Percentiles rank a stretch among this genome's conserved stretches.
Conservation (phyloP, 164 flowering plant genomes). For the Magnolia officinalis region DNA sequence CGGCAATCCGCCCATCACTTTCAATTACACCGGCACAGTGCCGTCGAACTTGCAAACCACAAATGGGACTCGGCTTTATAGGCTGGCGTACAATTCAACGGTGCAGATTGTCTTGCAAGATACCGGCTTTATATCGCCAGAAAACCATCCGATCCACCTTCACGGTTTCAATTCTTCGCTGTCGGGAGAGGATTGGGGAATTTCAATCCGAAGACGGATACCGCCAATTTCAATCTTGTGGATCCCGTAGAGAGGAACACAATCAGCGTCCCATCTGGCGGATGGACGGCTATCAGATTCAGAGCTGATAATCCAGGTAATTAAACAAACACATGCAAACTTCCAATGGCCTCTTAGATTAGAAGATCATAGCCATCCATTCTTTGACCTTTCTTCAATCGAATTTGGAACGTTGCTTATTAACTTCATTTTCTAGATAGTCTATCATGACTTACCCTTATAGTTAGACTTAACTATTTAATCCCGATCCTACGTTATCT, state of each 20-base stretch:
- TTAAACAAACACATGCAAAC: neutral
- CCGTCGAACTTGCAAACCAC: constrained; percentile 31
- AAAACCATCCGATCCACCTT: constrained; percentile 70
- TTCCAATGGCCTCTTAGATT: no score
- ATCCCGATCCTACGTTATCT: no score
- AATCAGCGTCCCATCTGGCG: constrained; percentile 69
- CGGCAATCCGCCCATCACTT: constrained; percentile 44
- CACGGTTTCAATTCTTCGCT: constrained; percentile 70
- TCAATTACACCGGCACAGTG: constrained; percentile 50
- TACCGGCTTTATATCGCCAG: constrained; percentile 57
- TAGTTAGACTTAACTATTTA: no score
- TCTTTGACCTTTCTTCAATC: no score
- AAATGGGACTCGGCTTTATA: constrained; percentile 54
- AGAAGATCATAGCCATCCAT: no score
- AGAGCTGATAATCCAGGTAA: constrained; percentile 77
- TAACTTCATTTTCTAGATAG: no score
- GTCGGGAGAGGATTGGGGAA: constrained; percentile 74
- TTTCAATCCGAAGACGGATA: constrained; percentile 44
- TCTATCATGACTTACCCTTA: no score
- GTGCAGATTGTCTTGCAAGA: constrained; percentile 70
- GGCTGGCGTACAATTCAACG: constrained; percentile 44
- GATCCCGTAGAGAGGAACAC: constrained; percentile 85
- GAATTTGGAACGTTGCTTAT: no score
- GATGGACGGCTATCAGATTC: constrained; percentile 78
- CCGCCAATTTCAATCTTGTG: constrained; percentile 52